Evolutionary conservation across 1,284 basidiomycete species (phyloP), one percentile per base, ranked within the genome.

Genomic region (Marasmius fiardii): DNA sequence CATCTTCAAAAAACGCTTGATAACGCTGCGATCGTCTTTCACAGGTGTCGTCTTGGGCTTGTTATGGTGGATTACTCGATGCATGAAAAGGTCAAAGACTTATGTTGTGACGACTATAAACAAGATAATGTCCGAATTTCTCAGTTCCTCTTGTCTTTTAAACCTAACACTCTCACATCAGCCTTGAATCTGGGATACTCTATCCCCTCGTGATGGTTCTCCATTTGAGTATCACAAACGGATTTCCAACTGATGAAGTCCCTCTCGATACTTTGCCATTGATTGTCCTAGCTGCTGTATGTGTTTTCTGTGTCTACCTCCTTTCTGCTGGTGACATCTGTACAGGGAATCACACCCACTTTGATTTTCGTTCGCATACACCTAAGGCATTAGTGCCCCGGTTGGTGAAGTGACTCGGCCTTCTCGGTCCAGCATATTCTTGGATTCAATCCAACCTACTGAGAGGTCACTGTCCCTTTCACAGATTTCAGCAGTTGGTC

Each of bases 1-100:
- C 7, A 65, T 66, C 41, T 71, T 70, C 34, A 84, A 78, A 76
- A 63, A 10, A 56, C 58, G 51, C 71, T 67, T 34, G 62, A 61
- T 18, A 50, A 59, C 47, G 26, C 53, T 55, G 37, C 58, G 16
- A 48, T 60, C 43, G 20, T 47, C 21, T 21, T 37, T 61, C 20
- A 48, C n/a, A 34, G 23, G 28, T 31, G 10, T 33, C 24, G 35
- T 16, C 49, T 34, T 55, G 26, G 26, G 24, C n/a, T 41, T 16
- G 14, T 20, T 41, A n/a, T 44, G 43, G 43, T 44, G 43, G 43
- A 23, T 44, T 11, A n/a, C 10, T 12, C 20, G 43, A 3, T 24
- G 11, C 5, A 20, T 23, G 12, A n/a, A n/a, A n/a, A 12, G 4
- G 11, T 7, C 39, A 14, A n/a, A 41, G 11, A 44, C 4, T 23